Base-by-base conservation (phyloP, 441 rosid species). In the Populus trichocarpa region DNA sequence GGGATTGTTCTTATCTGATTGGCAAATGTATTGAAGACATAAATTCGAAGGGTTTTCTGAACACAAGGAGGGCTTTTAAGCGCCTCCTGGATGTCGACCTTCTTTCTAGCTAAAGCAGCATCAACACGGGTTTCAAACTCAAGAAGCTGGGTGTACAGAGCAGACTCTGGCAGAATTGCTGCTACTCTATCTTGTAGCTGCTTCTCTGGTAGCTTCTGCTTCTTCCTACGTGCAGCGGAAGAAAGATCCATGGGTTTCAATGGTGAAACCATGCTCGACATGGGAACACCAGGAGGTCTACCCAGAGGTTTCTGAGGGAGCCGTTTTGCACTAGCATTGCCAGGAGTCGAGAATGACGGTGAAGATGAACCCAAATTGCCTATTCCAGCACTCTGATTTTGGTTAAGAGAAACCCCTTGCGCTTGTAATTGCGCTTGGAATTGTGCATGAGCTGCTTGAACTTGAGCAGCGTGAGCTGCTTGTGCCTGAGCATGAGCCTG, bases 21-120 rank as follows among this genome's bases (percentile, higher is more conserved):
- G 46, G 95, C 85, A 85, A 89, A 94, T 13, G 99, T 88, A 81
- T 96, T 96, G 85, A 94, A 96, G 73, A 96, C 88, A 67, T 94
- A 96, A 57, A 96, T 90, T 72, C 99, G 85, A 80, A 96, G 97
- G 11, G 95, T 91, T 84, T 93, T 96, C 86, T 91, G 98, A 74
- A 90, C 84, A 83, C 90, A 91, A 16, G 97, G 92, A 79, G 99
- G 99, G 68, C 83, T 92, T 85, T 92, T 96, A 66, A 91, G 90
- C 0, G 98, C 91, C 78, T 96, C 98, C 83, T 96, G 97, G 78
- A 96, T 94, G 80, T 96, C 99, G 77, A 94, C 89, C 85, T 94
- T 96, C 93, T 96, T 96, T 78, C 97, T 89, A 32, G 89, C 78
- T 71, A 96, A 83, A 11, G 95, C 96, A 81, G 96, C 90, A 91